A percentile compares a stretch with the other conserved stretches of the same genome.
Conservation (phyloP, 306 rosid genomes). For the Dalbergia cultrata region DNA sequence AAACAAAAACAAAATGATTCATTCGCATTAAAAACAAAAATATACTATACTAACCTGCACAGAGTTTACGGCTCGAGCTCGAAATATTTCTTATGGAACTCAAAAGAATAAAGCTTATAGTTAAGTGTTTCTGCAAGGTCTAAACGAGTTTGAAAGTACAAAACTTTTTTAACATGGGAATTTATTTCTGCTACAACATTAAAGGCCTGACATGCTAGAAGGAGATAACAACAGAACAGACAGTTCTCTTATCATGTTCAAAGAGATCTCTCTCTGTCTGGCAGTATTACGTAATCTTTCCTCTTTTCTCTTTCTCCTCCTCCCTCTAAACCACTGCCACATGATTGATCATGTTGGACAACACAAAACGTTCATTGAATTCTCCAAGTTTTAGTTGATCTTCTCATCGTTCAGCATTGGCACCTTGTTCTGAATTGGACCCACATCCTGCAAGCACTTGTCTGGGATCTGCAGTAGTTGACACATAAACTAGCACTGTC, state of each 20-base stretch:
- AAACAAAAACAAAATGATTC: no score
- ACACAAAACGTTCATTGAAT: constrained; percentile 11
- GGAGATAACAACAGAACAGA: constrained; percentile 20
- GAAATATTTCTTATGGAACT: no score
- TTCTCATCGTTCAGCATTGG: constrained; percentile 47
- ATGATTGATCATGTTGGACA: constrained; percentile 9
- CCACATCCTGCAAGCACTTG: constrained; percentile 51
- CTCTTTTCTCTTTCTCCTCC: background rate
- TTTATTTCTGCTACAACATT: background rate
- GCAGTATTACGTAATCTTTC: background rate
- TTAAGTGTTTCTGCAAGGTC: no score
- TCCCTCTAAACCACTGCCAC: constrained; percentile 10
- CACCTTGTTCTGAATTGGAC: constrained; percentile 50
- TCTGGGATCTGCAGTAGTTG: constrained; percentile 58
- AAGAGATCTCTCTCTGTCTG: background rate
- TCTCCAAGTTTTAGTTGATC: constrained; percentile 42
- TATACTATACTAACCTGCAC: no score
- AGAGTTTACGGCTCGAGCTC: no score
- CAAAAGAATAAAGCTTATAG: no score
- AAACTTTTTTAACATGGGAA: background rate
- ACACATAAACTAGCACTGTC: constrained; percentile 27
- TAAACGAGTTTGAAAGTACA: no score
- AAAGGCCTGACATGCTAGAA: background rate
- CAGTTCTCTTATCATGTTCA: constrained; percentile 1
- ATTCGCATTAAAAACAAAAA: no score